phyloP scores from a whole-genome alignment of 805 yeast genomes.

The Candida taoyuanica region DNA sequence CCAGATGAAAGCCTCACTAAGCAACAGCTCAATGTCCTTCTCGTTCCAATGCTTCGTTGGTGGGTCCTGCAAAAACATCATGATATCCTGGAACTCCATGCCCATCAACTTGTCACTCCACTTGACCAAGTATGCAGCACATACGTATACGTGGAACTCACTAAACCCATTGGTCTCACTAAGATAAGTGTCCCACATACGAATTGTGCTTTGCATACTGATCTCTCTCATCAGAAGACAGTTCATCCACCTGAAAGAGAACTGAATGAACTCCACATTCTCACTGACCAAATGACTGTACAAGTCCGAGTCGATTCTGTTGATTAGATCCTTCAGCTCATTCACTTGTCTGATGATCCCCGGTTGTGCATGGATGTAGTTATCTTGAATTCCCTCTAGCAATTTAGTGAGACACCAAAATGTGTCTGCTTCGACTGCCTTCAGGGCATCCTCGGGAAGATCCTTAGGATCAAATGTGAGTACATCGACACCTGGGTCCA shows the following conservation, averaged over 20 bases:
- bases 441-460: constrained; percentile 55
- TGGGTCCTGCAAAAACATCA: constrained; percentile 84
- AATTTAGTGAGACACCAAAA: constrained; percentile 94
- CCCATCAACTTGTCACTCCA: constrained; percentile 74
- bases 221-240: constrained; percentile 94
- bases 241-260: constrained; percentile 98
- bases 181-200: constrained; percentile 98
- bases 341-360: constrained; percentile 90
- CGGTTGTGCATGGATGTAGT: constrained; percentile 96
- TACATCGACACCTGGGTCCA: constrained; percentile 41
- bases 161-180: constrained; percentile 77
- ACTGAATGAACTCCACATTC: constrained; percentile 91
- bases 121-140: constrained; percentile 91
- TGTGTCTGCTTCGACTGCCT: constrained; percentile 87
- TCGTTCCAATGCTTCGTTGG: constrained; percentile 86
- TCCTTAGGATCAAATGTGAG: constrained; percentile 58
- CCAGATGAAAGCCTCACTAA: constrained; percentile 97
- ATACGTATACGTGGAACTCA: constrained; percentile 92
- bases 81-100: constrained; percentile 92
- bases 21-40: constrained; percentile 82
- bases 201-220: constrained; percentile 65
- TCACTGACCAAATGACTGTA: constrained; percentile 72
- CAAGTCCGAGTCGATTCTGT: constrained; percentile 71
- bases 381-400: constrained; percentile 92
- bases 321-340: constrained; percentile 70